Evolutionary conservation across 352 stramenopile genomes (phyloP).

Genomic region (Globisporangium orthogonon): DNA sequence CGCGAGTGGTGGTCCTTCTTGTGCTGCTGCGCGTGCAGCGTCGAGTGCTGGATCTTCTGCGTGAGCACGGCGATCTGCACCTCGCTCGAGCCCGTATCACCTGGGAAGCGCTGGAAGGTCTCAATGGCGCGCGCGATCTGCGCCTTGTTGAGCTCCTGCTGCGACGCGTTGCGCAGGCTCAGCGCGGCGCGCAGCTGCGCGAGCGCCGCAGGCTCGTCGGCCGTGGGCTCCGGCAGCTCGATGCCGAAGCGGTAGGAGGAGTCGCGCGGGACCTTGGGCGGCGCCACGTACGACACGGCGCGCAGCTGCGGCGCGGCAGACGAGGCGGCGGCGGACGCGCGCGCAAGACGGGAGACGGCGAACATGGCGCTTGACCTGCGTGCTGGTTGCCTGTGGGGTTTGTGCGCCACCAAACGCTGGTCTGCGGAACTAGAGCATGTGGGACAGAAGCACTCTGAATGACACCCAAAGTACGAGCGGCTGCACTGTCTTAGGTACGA

Average conservation of each 20-base stretch:
- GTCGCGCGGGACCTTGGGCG: constrained; percentile 36
- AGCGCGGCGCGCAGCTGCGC: constrained; percentile 62
- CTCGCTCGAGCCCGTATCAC: constrained; percentile 81
- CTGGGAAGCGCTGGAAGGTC: constrained; percentile 83
- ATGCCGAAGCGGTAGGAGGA: constrained; percentile 41
- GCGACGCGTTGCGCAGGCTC: constrained; percentile 69
- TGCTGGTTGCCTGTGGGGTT: too few relatives aligned
- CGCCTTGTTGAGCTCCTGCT: constrained; percentile 80
- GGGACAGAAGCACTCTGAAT: too few relatives aligned
- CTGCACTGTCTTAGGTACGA: too few relatives aligned
- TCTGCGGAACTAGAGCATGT: too few relatives aligned
- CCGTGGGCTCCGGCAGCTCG: background rate
- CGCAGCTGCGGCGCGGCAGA: background rate
- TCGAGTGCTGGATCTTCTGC: constrained; percentile 80
- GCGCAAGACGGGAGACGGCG: constrained; percentile 25
- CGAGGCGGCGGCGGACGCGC: constrained; percentile 1
- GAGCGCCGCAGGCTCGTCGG: constrained; percentile 23
- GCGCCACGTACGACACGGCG: constrained; percentile 41
- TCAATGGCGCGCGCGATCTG: constrained; percentile 74
- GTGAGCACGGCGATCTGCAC: constrained; percentile 83
- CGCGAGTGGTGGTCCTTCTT: constrained; percentile 88
- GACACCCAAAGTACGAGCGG: too few relatives aligned
- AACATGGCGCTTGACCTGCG: constrained; percentile 20
- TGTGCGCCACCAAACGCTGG: too few relatives aligned
- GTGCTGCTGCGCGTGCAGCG: constrained; percentile 62